Evolutionary conservation across 2,329 filamentous ascomycete species (phyloP).

Genomic region (Lecanoromycetidae sp.): DNA sequence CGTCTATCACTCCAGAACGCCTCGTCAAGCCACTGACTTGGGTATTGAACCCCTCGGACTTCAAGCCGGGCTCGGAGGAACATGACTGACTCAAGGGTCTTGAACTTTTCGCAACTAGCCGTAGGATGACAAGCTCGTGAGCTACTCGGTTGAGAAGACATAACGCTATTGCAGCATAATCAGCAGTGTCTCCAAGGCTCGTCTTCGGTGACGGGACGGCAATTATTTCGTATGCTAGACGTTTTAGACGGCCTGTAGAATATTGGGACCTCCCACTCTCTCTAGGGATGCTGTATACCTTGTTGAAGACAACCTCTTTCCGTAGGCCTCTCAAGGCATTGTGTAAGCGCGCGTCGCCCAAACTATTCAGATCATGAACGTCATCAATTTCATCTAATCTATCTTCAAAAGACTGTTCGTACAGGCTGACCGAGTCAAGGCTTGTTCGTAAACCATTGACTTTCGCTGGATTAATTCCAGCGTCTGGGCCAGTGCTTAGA

Average conservation of each 20-base stretch:
- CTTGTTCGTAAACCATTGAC: constrained; percentile 20
- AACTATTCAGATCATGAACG: constrained; percentile 52
- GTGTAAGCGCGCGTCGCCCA: constrained; percentile 60
- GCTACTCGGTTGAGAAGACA: constrained; percentile 9
- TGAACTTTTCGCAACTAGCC: background rate
- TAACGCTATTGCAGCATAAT: constrained; percentile 8
- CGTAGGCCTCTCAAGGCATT: constrained; percentile 60
- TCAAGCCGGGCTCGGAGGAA: background rate
- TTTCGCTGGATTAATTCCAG: constrained; percentile 7
- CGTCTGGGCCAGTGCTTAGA: constrained; percentile 40
- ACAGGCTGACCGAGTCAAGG: constrained; percentile 43
- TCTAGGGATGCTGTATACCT: constrained; percentile 40
- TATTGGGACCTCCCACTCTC: background rate
- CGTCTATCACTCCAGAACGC: constrained; percentile 58
- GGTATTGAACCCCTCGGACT: constrained; percentile 16
- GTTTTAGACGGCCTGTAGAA: background rate
- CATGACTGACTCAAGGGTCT: background rate
- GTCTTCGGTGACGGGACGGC: constrained; percentile 7
- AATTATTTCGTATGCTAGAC: background rate
- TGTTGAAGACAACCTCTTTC: constrained; percentile 60
- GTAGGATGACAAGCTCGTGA: constrained; percentile 1
- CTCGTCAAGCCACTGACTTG: constrained; percentile 39
- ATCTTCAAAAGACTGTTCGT: constrained; percentile 56
- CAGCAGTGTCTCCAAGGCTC: constrained; percentile 6
- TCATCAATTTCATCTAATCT: constrained; percentile 56